Conservation (phyloP, 495 filamentous ascomycete genomes). For the Trichoderma gamsii region DNA sequence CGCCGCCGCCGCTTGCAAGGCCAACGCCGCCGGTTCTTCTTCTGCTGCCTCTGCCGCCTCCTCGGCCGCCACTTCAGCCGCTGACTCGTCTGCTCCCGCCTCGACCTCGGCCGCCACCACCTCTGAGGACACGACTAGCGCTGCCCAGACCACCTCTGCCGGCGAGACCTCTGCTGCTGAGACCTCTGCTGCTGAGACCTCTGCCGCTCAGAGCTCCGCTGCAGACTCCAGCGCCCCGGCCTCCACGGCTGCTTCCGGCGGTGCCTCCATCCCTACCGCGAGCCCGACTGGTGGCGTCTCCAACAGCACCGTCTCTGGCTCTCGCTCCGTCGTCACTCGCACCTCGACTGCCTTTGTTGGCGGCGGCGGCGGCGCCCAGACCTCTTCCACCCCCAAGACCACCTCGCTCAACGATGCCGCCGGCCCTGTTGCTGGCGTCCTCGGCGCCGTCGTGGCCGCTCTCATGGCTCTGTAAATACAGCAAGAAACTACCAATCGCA, state of each 20-base stretch:
- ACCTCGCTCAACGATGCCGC: conserved; percentile 13
- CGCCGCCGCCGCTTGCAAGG: conserved; percentile 22
- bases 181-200: neutral
- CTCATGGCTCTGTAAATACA: conserved; percentile 15
- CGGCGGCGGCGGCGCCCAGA: neutral
- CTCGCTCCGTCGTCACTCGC: conserved; percentile 12
- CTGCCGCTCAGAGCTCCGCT: conserved; percentile 7
- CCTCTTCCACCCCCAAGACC: neutral
- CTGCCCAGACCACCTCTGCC: conserved; percentile 15
- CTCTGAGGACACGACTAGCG: conserved; percentile 19
- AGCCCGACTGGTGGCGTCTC: conserved; percentile 15
- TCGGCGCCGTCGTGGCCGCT: conserved; percentile 16
- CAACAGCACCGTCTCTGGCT: conserved; percentile 9
- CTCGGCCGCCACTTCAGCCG: conserved; percentile 12
- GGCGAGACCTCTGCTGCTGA: conserved; percentile 4
- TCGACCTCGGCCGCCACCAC: conserved; percentile 18
- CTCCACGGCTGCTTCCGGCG: neutral
- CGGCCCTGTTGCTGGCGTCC: conserved; percentile 1
- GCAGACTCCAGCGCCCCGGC: neutral
- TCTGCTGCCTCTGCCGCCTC: neutral
- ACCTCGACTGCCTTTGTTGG: conserved; percentile 13
- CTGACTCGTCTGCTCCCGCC: conserved; percentile 7
- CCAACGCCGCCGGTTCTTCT: conserved; percentile 18
- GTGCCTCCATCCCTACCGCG: conserved; percentile 15
- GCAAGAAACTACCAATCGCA: neutral